Conservation (phyloP, 257 asterid genomes). For the Rauvolfia tetraphylla region DNA sequence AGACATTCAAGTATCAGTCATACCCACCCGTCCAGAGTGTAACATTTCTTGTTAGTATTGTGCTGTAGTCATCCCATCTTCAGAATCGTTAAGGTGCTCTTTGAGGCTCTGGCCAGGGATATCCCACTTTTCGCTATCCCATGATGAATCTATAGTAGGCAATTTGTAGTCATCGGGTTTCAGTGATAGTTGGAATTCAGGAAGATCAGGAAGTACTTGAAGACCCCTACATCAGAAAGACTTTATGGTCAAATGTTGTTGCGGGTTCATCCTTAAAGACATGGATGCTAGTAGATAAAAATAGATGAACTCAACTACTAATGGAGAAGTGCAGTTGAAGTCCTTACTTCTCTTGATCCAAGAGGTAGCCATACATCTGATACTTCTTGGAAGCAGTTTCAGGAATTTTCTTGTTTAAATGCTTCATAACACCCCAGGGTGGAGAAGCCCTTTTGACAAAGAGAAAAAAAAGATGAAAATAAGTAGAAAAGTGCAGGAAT, state of each 20-base stretch:
- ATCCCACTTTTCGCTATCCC: slow-evolving; percentile 54
- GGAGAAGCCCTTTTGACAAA: slow-evolving; percentile 52
- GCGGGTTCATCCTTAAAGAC: not conserved
- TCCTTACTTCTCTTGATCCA: slow-evolving; percentile 64
- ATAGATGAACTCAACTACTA: not conserved
- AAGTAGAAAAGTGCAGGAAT: not conserved
- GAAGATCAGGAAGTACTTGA: slow-evolving; percentile 59
- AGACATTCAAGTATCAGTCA: not conserved
- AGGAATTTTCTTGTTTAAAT: slow-evolving; percentile 68
- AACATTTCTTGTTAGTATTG: not conserved
- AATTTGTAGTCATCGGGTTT: slow-evolving; percentile 71
- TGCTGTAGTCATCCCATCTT: slow-evolving; percentile 26
- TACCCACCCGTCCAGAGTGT: not conserved
- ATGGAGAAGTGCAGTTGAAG: not conserved
- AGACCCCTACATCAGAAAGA: slow-evolving; percentile 34
- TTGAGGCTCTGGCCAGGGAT: slow-evolving; percentile 42
- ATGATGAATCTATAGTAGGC: slow-evolving; percentile 54
- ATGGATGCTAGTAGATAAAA: not conserved
- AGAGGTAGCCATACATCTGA: slow-evolving; percentile 66
- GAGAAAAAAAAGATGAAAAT: not conserved
- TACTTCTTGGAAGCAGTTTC: slow-evolving; percentile 72
- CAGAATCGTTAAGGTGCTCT: slow-evolving; percentile 39
- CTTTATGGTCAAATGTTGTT: not conserved
- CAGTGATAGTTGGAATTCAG: slow-evolving; percentile 72
- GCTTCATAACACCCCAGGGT: slow-evolving; percentile 79